Base-by-base conservation (phyloP, 1,284 basidiomycete species). In the Papiliotrema laurentii region DNA sequence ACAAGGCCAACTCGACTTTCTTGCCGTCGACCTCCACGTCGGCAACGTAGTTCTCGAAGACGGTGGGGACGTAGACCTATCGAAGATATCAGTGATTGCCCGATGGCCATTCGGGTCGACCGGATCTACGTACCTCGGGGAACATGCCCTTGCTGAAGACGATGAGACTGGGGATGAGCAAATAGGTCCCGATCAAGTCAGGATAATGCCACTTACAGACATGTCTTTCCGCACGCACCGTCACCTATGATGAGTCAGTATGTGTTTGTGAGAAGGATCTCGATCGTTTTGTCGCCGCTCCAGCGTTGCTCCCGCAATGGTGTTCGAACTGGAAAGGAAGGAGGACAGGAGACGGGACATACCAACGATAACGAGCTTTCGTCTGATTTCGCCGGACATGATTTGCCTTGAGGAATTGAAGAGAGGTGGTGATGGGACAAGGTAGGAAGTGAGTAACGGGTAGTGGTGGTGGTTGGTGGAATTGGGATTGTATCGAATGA, bases 1-100 rank as follows among this genome's bases (percentile, higher is more conserved):
- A 93, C 56, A 94, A 78, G 26, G 90, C 89, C 58, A 94, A 79
- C 74, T 94, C 90, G 61, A 94, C 87, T 73, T 89, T 85, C 76
- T 89, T 91, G 60, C 86, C 86, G 66, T 90, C 89, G 49, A 91
- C 88, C 72, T 90, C 87, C 51, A 91, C 87, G 71, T 90, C 87
- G 59, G 86, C 86, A 45, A 89, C 89, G 66, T 90, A 78, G 67
- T 77, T 78, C 77, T 93, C 90, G 61, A 93, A 93, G 43, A 93
- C 89, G 52, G 90, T 93, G 39, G 90, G 89, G 56, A 92, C 86
- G 72, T 92, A 92, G 59, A 90, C 88, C 86, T 91, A 62, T 27
- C 18, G 22, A 26, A 31, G 16, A 3, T 19, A 43, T 30, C 45
- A 22, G 19, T 26, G 27, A 7, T 9, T n/a, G 34, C 18, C 16